Evolutionary conservation across 176 grass and related monocot genomes (phyloP).

Genomic region (barley (Hordeum vulgare)): MorexV3_pseudomolecules_assembly NC_058523.1:18061795-18062294

Average conservation of each 20-base stretch:
- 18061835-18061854: neutral
- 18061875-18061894: neutral
- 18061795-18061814: slow-evolving; percentile 24
- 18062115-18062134: neutral
- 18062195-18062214: neutral
- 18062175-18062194: neutral
- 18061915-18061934: slow-evolving; percentile 94
- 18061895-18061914: slow-evolving; percentile 2
- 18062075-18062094: neutral
- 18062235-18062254: neutral
- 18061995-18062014: slow-evolving; percentile 43
- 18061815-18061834: slow-evolving; percentile 8
- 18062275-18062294: neutral
- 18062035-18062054: slow-evolving; percentile 92
- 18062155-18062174: neutral
- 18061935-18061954: slow-evolving; percentile 88
- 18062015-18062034: slow-evolving; percentile 65
- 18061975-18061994: slow-evolving; percentile 43
- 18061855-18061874: neutral
- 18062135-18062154: neutral
- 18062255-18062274: neutral
- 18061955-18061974: slow-evolving; percentile 47
- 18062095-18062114: neutral
- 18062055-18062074: slow-evolving; percentile 45
- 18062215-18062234: neutral